phyloP scores from a whole-genome alignment of 163 green algal genomes.

The Coccomyxa subellipsoidea region DNA sequence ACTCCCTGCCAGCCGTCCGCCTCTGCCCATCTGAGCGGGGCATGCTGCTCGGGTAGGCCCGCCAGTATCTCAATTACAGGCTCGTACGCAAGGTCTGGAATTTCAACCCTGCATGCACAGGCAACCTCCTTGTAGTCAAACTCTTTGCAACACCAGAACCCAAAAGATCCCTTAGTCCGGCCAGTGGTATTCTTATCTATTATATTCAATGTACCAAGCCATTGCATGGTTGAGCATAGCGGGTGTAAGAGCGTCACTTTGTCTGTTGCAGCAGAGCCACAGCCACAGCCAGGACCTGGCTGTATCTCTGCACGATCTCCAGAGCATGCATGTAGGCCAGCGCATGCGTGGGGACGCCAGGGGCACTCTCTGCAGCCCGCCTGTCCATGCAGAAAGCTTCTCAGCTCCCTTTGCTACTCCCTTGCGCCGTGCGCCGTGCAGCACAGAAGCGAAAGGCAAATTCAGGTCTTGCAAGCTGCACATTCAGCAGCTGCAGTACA shows the following conservation, averaged over 20 bases:
- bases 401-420: background rate
- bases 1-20: background rate
- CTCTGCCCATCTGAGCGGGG: background rate
- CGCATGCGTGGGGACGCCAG: slow-evolving; percentile 26
- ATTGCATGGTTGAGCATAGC: background rate
- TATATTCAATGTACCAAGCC: background rate
- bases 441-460: too few species aligned
- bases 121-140: too few species aligned
- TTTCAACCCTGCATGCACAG: background rate
- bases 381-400: background rate
- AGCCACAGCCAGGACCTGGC: slow-evolving; percentile 17
- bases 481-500: too few species aligned
- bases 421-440: too few species aligned
- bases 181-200: background rate
- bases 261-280: slow-evolving; percentile 3
- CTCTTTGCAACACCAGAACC: too few species aligned
- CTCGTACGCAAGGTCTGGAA: background rate
- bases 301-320: slow-evolving; percentile 44
- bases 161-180: too few species aligned
- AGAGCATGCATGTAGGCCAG: slow-evolving; percentile 54
- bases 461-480: too few species aligned
- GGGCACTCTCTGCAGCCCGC: slow-evolving; percentile 12
- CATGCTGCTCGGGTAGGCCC: background rate
- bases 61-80: background rate
- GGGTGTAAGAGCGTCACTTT: background rate